Conservation (phyloP, 1,284 basidiomycete species). For the Crucibulum parvulum region DNA sequence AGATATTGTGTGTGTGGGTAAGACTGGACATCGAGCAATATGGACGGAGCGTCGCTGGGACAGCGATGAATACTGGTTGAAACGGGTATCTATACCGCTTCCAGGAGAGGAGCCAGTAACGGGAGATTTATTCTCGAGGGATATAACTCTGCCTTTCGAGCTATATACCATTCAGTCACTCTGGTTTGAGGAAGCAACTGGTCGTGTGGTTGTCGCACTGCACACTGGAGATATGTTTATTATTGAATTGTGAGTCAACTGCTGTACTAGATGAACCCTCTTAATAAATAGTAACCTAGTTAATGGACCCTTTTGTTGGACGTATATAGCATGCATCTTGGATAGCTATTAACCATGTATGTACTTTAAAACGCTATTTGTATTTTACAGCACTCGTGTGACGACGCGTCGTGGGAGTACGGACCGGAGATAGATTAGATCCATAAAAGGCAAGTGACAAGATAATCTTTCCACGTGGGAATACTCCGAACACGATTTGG, state of each 20-base stretch:
- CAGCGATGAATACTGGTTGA: constrained; percentile 50
- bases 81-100: constrained; percentile 49
- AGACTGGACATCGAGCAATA: constrained; percentile 51
- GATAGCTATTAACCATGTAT: no score
- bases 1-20: constrained; percentile 54
- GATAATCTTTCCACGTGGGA: not conserved
- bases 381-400: no score
- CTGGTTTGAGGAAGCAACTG: constrained; percentile 57
- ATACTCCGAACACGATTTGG: not conserved
- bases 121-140: constrained; percentile 43
- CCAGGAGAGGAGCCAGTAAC: constrained; percentile 26
- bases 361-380: no score
- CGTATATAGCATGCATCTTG: no score
- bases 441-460: not conserved
- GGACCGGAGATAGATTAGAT: not conserved
- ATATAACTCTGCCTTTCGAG: constrained; percentile 55
- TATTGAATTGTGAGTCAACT: constrained; percentile 49
- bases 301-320: no score
- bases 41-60: constrained; percentile 62
- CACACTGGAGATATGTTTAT: constrained; percentile 57
- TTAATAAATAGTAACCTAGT: no score
- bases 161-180: constrained; percentile 48
- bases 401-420: no score
- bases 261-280: no score
- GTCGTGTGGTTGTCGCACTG: constrained; percentile 54